Conservation (phyloP, 331 rosid species). For the Ulmus americana region DNA sequence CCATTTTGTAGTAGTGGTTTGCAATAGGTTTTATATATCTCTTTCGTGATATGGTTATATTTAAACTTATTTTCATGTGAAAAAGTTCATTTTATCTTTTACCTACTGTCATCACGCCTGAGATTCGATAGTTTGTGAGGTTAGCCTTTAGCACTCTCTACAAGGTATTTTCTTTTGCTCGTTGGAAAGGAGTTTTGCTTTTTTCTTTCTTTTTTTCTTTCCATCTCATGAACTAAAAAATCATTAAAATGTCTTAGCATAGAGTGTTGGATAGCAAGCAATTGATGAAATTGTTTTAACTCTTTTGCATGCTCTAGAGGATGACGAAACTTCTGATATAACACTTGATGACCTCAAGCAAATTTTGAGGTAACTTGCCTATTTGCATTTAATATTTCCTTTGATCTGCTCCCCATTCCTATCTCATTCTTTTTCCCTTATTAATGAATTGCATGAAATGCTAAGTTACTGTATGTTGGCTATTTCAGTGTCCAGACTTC, state of each 20-base stretch:
- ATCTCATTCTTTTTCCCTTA: neutral
- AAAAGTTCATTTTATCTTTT: constrained; percentile 10
- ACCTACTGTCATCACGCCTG: constrained; percentile 48
- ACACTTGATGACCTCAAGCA: constrained; percentile 98
- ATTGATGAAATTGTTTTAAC: constrained; percentile 94
- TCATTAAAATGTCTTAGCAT: constrained; percentile 22
- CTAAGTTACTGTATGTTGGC: constrained; percentile 27
- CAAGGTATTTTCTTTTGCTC: constrained; percentile 46
- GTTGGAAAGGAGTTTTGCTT: neutral
- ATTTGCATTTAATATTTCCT: neutral
- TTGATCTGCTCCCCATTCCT: neutral
- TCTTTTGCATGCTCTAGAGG: constrained; percentile 90
- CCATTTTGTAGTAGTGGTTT: no score
- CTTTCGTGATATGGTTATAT: constrained; percentile 14
- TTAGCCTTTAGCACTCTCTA: constrained; percentile 90
- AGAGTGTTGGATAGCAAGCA: constrained; percentile 99
- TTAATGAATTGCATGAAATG: neutral
- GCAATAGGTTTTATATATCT: constrained; percentile 61
- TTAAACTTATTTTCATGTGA: neutral
- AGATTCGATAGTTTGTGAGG: constrained; percentile 91
- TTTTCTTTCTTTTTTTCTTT: neutral
- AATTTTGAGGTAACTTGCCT: constrained; percentile 64
- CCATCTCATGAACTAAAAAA: neutral
- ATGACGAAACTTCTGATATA: constrained; percentile 77
- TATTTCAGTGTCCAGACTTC: constrained; percentile 70